phyloP scores from a whole-genome alignment of 768 basidiomycete genomes.

The Pleurotus tuber-regium region DNA sequence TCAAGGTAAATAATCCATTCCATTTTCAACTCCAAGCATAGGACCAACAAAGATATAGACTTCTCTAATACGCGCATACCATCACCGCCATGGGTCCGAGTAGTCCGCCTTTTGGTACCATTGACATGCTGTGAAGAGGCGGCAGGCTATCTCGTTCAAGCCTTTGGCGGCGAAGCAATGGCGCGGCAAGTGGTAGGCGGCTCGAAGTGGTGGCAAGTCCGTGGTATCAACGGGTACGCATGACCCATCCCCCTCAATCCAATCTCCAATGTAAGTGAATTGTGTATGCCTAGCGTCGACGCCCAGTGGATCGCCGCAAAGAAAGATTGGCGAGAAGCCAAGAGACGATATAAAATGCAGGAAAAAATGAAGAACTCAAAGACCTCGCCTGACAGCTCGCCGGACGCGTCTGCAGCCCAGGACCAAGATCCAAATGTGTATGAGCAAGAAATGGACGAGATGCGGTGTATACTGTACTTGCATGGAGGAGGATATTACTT shows the following conservation, averaged over 20 bases:
- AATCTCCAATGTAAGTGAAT: too few species aligned
- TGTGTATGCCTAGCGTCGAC: too few species aligned
- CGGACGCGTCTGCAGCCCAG: slow-evolving; percentile 17
- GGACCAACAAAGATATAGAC: slow-evolving; percentile 24
- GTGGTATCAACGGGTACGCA: slow-evolving; percentile 71
- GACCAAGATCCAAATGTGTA: slow-evolving; percentile 37
- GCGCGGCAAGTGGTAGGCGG: slow-evolving; percentile 78
- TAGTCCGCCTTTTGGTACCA: slow-evolving; percentile 70
- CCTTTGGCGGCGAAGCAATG: slow-evolving; percentile 80
- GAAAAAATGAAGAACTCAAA: slow-evolving; percentile 29
- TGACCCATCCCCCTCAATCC: too few species aligned
- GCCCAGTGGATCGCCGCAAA: slow-evolving; percentile 86
- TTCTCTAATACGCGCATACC: slow-evolving; percentile 83
- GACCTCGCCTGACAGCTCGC: slow-evolving; percentile 12
- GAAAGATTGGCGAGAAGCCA: slow-evolving; percentile 77
- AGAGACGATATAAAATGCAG: slow-evolving; percentile 51
- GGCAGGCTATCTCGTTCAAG: slow-evolving; percentile 67
- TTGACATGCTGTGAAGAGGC: slow-evolving; percentile 74
- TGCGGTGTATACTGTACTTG: slow-evolving; percentile 80
- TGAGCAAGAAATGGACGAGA: slow-evolving; percentile 74
- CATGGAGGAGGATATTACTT: slow-evolving; percentile 90
- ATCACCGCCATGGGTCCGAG: slow-evolving; percentile 80
- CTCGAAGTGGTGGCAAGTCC: slow-evolving; percentile 97
- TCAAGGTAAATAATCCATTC: slow-evolving; percentile 39
- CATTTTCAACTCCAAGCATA: neutral